Evolutionary conservation across 2,329 filamentous ascomycete genomes (phyloP).

Genomic region (Pezizomycotina sp.): DNA sequence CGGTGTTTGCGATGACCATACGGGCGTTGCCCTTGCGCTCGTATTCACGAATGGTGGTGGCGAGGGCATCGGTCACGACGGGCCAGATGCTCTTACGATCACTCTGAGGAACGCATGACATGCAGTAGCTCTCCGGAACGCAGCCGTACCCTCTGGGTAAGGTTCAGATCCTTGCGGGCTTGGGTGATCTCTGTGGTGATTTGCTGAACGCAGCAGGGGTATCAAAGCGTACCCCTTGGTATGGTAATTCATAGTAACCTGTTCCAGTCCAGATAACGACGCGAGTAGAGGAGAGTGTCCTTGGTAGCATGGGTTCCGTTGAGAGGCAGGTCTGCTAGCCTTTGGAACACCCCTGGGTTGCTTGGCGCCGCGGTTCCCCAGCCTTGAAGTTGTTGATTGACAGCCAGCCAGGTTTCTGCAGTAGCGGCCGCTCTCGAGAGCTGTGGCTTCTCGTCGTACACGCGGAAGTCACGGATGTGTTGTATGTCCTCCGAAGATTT

Average conservation of each 20-base stretch:
- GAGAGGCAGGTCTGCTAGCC: slow-evolving; percentile 30
- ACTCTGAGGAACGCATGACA: slow-evolving; percentile 52
- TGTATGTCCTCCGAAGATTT: slow-evolving; percentile 49
- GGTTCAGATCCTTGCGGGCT: slow-evolving; percentile 37
- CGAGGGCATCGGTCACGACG: slow-evolving; percentile 60
- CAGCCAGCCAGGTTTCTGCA: slow-evolving; percentile 52
- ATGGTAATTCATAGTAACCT: slow-evolving; percentile 49
- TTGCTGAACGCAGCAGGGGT: slow-evolving; percentile 32
- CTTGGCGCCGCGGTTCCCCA: slow-evolving; percentile 33
- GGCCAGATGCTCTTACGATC: slow-evolving; percentile 59
- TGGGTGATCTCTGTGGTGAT: slow-evolving; percentile 37
- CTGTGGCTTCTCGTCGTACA: slow-evolving; percentile 46
- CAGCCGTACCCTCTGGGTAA: slow-evolving; percentile 44
- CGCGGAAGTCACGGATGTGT: slow-evolving; percentile 48
- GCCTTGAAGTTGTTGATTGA: slow-evolving; percentile 44
- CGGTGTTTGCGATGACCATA: slow-evolving; percentile 71
- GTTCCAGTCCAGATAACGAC: slow-evolving; percentile 54
- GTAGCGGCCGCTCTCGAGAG: slow-evolving; percentile 47
- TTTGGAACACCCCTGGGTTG: slow-evolving; percentile 32
- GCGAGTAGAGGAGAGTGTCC: slow-evolving; percentile 35
- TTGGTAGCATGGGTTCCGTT: slow-evolving; percentile 28
- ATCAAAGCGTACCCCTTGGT: slow-evolving; percentile 40
- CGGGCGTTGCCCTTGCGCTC: slow-evolving; percentile 44
- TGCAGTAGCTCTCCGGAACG: slow-evolving; percentile 43
- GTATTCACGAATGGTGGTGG: slow-evolving; percentile 44